These are phyloP conservation scores for Tulasnella sp. DNA, from an alignment of 768 basidiomycete genomes.

Conservation along the genomic window DNA sequence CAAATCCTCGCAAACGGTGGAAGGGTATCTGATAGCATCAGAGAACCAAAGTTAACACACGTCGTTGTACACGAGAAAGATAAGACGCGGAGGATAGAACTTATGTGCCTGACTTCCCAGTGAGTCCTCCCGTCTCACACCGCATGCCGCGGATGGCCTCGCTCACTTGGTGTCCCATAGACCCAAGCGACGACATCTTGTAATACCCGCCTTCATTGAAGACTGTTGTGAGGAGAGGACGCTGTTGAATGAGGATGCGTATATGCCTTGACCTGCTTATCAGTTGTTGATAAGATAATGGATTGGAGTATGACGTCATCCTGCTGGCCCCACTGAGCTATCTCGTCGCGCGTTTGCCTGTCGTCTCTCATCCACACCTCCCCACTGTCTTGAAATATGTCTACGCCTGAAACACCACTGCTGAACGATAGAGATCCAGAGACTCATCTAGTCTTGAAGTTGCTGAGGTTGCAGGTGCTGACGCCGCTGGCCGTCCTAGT, in stretches of 20 bases:
- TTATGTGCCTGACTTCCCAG: constrained; percentile 63
- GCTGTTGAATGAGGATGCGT: constrained; percentile 65
- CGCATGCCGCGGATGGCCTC: neutral
- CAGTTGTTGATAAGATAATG: neutral
- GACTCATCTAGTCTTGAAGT: constrained; percentile 14
- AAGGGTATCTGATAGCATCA: constrained; percentile 43
- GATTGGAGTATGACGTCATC: too few species aligned
- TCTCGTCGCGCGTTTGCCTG: too few species aligned
- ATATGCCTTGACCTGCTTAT: constrained; percentile 10
- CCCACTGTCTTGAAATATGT: too few species aligned
- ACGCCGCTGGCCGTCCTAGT: constrained; percentile 76
- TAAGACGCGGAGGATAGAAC: constrained; percentile 51
- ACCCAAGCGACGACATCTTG: constrained; percentile 66
- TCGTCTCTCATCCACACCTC: too few species aligned
- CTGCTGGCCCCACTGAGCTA: too few species aligned
- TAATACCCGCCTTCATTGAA: constrained; percentile 64
- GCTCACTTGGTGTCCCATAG: constrained; percentile 30
- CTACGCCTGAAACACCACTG: constrained; percentile 2
- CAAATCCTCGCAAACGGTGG: constrained; percentile 63
- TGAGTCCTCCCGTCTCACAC: constrained; percentile 29
- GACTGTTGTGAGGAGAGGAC: constrained; percentile 76
- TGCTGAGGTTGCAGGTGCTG: constrained; percentile 64
- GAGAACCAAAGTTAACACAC: constrained; percentile 75
- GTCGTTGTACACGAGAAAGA: constrained; percentile 76
- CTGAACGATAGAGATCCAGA: neutral